These are phyloP conservation scores for Kwoniella sp. DNA, from an alignment of 768 basidiomycete genomes.

Conservation along the genomic window DNA sequence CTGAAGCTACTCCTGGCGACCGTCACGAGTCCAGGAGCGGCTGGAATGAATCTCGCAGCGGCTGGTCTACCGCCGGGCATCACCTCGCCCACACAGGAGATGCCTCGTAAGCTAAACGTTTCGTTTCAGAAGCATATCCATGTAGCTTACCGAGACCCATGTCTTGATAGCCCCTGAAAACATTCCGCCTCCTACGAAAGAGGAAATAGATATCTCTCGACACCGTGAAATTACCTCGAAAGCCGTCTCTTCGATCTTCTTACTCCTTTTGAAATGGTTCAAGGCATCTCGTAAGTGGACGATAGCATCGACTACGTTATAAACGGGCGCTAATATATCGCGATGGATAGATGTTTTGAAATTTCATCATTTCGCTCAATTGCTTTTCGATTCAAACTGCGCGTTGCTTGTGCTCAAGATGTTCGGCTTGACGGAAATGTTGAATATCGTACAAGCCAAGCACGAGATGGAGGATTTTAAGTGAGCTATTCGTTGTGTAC, in stretches of 20 bases:
- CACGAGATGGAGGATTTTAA: constrained; percentile 65
- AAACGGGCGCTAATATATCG: no score
- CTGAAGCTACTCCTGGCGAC: constrained; percentile 90
- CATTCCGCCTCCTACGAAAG: constrained; percentile 70
- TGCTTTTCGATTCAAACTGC: constrained; percentile 92
- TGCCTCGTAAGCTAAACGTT: constrained; percentile 36
- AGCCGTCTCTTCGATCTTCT: constrained; percentile 89
- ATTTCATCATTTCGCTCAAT: constrained; percentile 95
- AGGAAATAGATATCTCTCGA: constrained; percentile 88
- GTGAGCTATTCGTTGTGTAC: constrained; percentile 36
- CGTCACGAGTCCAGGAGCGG: constrained; percentile 71
- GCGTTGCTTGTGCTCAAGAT: constrained; percentile 91
- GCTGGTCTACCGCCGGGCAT: constrained; percentile 19
- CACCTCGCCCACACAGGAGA: constrained; percentile 45
- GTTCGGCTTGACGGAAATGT: constrained; percentile 94
- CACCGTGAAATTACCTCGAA: constrained; percentile 98
- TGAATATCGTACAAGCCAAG: constrained; percentile 77
- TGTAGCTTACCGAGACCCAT: neutral
- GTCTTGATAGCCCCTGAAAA: constrained; percentile 29
- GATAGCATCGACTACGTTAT: no score
- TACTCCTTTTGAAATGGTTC: constrained; percentile 94
- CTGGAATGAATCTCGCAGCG: constrained; percentile 16
- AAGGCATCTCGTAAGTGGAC: constrained; percentile 95
- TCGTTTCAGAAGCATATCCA: neutral
- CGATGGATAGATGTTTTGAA: constrained; percentile 82